Evolutionary conservation across 2,329 filamentous ascomycete species (phyloP), one percentile per base, ranked within the genome.

Genomic region (Pseudogymnoascus sp.): DNA sequence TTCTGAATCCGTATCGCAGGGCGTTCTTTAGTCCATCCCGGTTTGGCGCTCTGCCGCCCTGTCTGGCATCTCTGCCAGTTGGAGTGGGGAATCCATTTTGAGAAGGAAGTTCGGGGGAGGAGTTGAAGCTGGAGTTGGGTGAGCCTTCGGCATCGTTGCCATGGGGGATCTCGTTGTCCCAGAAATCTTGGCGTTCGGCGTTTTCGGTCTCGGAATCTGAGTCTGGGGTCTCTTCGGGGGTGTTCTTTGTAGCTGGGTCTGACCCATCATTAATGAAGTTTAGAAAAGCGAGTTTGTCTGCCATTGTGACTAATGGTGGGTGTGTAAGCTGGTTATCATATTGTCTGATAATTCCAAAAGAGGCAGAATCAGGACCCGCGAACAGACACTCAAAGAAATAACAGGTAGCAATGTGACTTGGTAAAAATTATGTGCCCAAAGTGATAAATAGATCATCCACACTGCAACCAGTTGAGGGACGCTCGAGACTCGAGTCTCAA

Each of bases 101-200:
- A 11, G 26, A 2, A 8, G 44, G 26, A 54, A 7, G 26, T 26
- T 26, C 31, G 8, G 44, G 44, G 10, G 44, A 54, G 44, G 44
- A 54, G 44, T 54, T 33, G 44, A 54, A 54, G 44, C 26, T 54
- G 8, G 44, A 54, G 44, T 31, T 54, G n/a, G 44, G 44, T 6
- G 44, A 54, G 26, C 44, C 26, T 31, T 31, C 44, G 10, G n/a
- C n/a, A n/a, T 26, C 26, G 31, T 31, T 17, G n/a, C 29, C n/a
- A 4, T 15, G 4, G 3, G 44, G n/a, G 15, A 26, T 3, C 15
- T 33, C 26, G n/a, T 54, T 17, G 26, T 54, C 44, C 44, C 44
- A 54, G 5, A 54, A 17, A n/a, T 54, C 44, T 54, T 31, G 26
- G 4, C 44, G 13, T 2, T 33, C n/a, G 2, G n/a, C 44, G n/a